Base-by-base conservation (phyloP, 1,284 basidiomycete genomes). In the Cryptococcus neoformans region DNA sequence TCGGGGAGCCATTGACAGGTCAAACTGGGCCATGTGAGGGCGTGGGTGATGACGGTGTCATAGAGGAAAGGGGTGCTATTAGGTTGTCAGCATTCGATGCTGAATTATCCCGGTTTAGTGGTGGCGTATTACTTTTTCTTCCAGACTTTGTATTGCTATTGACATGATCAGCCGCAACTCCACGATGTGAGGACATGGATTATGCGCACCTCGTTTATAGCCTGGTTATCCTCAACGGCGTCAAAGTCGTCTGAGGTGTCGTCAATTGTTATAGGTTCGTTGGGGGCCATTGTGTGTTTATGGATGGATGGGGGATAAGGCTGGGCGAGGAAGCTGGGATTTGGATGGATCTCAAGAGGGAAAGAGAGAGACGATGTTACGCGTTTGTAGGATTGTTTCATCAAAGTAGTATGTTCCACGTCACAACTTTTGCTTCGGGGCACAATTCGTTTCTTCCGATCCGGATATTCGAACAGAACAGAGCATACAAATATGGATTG, bases 1-100 rank as follows among this genome's bases (percentile, higher is more conserved):
- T 99, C 95, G 0, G 96, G 96, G 75, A 99, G 91, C 96, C 96
- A 99, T 80, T 99, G 96, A 75, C 91, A 94, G 2, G 96, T 99
- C 68, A 99, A 77, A 68, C 88, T 92, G 14, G 96, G 96, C 96
- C 96, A 99, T 75, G 97, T 93, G 54, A 99, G 83, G 34, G 96
- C 95, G 74, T 98, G 94, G 0, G 95, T 98, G 68, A 99, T 89
- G 64, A 99, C 91, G 17, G 95, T 83, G 78, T 99, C 95, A 79
- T 99, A 99, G 34, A 98, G 84, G 79, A 96, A 97, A 17, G 92
- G 92, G 49, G 92, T 90, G 79, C 74, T 76, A 53, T 10, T 17
- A 21, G 9, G 7, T 17, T 34, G 36, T 55, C 2, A 55, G 48
- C 41, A 14, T 28, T 49, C 41, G 17, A 34, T 39, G 17, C 36